Conservation (phyloP, 371 early-diverging fungal species). For the Lichtheimia hyalospora region DNA sequence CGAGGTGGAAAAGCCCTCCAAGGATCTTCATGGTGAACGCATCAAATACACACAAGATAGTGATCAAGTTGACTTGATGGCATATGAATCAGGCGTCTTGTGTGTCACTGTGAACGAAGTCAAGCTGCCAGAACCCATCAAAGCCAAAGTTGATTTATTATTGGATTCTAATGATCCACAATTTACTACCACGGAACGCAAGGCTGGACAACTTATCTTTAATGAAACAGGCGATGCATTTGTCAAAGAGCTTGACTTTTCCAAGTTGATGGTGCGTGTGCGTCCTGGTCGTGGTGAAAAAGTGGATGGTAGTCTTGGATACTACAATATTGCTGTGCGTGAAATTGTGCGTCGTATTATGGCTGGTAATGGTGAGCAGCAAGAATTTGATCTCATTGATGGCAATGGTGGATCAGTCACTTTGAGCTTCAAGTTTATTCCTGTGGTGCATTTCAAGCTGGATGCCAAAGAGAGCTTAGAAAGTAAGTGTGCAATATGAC, state of each 20-base stretch:
- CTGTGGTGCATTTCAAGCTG: slow-evolving; percentile 42
- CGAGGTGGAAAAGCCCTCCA: slow-evolving; percentile 23
- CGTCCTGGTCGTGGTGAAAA: slow-evolving; percentile 36
- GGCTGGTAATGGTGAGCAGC: slow-evolving; percentile 15
- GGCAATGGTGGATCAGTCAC: slow-evolving; percentile 26
- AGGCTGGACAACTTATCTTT: slow-evolving; percentile 34
- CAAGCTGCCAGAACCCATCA: slow-evolving; percentile 21
- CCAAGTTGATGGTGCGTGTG: slow-evolving; percentile 35
- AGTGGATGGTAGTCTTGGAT: slow-evolving; percentile 28
- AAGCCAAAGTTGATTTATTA: slow-evolving; percentile 29
- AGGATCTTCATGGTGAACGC: slow-evolving; percentile 45
- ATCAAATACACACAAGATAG: slow-evolving; percentile 27
- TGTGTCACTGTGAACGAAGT: slow-evolving; percentile 38
- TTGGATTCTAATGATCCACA: slow-evolving; percentile 47
- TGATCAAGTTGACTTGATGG: slow-evolving; percentile 27
- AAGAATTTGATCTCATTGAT: slow-evolving; percentile 32
- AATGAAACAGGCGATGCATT: slow-evolving; percentile 48
- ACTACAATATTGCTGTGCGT: slow-evolving; percentile 20
- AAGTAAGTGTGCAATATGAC: slow-evolving; percentile 14
- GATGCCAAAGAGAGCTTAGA: slow-evolving; percentile 48
- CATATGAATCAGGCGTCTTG: slow-evolving; percentile 51
- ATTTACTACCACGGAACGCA: slow-evolving; percentile 33
- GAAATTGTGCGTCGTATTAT: slow-evolving; percentile 36
- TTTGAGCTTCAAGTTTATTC: slow-evolving; percentile 35
- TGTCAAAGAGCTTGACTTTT: slow-evolving; percentile 53